These are phyloP conservation scores for Setaria viridis DNA, from an alignment of 202 grass and related monocot genomes.

Conservation along the genomic window DNA sequence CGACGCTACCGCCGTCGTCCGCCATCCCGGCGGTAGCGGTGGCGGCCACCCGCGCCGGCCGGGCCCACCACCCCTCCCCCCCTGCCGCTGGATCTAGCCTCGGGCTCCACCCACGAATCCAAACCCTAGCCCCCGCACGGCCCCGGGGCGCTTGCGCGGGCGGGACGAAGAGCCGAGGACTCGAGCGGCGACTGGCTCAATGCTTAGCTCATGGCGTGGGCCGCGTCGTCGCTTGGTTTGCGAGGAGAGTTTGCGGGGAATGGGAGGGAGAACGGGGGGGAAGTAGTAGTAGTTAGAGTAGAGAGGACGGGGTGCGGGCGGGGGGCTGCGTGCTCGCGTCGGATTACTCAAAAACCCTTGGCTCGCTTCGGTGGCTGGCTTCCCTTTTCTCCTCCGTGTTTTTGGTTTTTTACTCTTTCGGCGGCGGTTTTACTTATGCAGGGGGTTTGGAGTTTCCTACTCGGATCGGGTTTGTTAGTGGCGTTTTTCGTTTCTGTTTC, in stretches of 20 bases:
- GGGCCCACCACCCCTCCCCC: constrained; percentile 30
- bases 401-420: not conserved
- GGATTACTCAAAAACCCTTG: constrained; percentile 63
- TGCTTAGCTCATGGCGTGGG: constrained; percentile 31
- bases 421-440: constrained; percentile 31
- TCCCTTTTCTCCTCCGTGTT: not conserved
- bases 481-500: not conserved
- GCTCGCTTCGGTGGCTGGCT: constrained; percentile 39
- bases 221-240: constrained; percentile 32
- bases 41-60: constrained; percentile 53
- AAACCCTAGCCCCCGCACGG: not conserved
- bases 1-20: constrained; percentile 29
- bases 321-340: constrained; percentile 17
- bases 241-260: constrained; percentile 22
- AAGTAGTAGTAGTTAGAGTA: not conserved
- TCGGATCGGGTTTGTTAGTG: not conserved
- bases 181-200: constrained; percentile 24
- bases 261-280: not conserved
- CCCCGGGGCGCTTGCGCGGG: not conserved
- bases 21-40: constrained; percentile 31
- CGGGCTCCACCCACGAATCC: constrained; percentile 21
- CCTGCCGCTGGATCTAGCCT: constrained; percentile 50
- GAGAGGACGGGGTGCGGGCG: constrained; percentile 17
- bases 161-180: constrained; percentile 29
- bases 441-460: constrained; percentile 22